Evolutionary conservation across 331 rosid species (phyloP), one percentile per base, ranked within the genome.

Genomic region (Prunus yedoensis): DNA sequence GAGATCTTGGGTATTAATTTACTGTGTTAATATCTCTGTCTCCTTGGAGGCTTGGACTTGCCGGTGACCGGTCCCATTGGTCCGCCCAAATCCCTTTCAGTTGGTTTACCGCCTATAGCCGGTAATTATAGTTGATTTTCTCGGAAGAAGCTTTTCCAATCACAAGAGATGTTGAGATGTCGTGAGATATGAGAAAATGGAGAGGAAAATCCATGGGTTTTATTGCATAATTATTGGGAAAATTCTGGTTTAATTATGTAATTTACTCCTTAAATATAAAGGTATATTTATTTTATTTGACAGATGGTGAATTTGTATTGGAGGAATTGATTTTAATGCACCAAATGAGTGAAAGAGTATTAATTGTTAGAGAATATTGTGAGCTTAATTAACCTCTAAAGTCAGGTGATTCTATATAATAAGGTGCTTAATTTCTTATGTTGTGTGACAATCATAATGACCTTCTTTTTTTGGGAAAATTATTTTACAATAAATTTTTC

Each of bases 21-120:
- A 66, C 70, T 52, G 59, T 70, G 74, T 27, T 76, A 41, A 65
- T 58, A 70, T 85, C 82, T 74, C 23, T 79, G 81, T 82, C 82
- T 60, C 43, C 27, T 23, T 43, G 8, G 43, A 16, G 43, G 58
- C 54, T 53, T 78, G 83, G 80, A 52, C 63, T 53, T 16, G 69
- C 80, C 49, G 41, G 58, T 74, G 60, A 68, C 30, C 11, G 80
- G 81, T 66, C 84, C 85, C 81, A 11, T 64, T 3, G 32, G 30
- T n/a, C 23, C 52, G 52, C 47, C 69, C 3, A 11, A 10, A 17
- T 3, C 1, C 21, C 62, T 46, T 77, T 67, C 62, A 10, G 21
- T 54, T 64, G 67, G 23, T 20, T 18, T 62, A 67, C 77, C 74
- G 76, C 57, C n/a, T 32, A 46, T 57, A 43, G 52, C 75, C 78